Evolutionary conservation across 2,329 filamentous ascomycete genomes (phyloP).

Genomic region (Periglandula ipomoeae): DNA sequence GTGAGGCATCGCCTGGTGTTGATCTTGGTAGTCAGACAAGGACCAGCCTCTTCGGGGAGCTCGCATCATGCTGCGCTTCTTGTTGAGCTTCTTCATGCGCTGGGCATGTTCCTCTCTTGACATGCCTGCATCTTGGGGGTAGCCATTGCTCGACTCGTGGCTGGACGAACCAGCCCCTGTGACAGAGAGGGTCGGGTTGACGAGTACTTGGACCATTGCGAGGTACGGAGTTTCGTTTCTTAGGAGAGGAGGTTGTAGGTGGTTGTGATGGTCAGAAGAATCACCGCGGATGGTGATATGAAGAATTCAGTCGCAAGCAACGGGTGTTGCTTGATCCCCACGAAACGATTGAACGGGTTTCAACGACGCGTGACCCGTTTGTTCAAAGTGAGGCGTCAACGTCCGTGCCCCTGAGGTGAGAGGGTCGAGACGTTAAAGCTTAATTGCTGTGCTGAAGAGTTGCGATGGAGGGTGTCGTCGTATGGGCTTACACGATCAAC

Average conservation of each 20-base stretch:
- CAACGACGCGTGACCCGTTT: not conserved
- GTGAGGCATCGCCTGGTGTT: conserved; percentile 12
- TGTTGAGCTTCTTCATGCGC: conserved; percentile 28
- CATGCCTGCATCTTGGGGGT: conserved; percentile 15
- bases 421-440: not conserved
- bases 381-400: not conserved
- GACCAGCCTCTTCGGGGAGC: conserved; percentile 37
- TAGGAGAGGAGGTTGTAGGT: not conserved
- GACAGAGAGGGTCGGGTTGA: conserved; percentile 19
- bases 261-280: not conserved
- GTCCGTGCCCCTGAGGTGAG: not conserved
- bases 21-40: conserved; percentile 33
- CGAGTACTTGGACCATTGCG: conserved; percentile 25
- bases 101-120: conserved; percentile 32
- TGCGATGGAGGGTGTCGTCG: too few species aligned
- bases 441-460: too few species aligned
- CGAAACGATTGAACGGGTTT: too few species aligned
- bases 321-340: too few species aligned
- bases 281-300: too few species aligned
- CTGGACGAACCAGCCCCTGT: conserved; percentile 11
- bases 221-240: not conserved
- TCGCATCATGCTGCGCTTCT: conserved; percentile 26
- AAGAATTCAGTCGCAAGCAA: too few species aligned
- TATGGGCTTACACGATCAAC: not conserved
- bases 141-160: conserved; percentile 16